These are phyloP conservation scores for Sechiopsis laciniata DNA, from an alignment of 306 rosid species.

Conservation along the genomic window DNA sequence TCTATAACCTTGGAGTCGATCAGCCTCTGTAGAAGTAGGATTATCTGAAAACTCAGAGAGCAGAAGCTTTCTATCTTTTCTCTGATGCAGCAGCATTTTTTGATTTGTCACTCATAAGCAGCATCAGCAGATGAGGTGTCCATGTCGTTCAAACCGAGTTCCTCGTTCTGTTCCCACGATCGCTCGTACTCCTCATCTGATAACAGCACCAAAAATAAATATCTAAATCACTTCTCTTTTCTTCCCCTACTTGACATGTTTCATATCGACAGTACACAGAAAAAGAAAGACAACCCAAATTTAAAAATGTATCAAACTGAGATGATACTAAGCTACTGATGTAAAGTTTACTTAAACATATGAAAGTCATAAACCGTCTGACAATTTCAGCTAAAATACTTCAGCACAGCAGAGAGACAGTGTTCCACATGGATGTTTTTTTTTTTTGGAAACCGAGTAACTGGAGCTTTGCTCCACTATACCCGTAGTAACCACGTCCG, in stretches of 20 bases:
- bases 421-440: not conserved
- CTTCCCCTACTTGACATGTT: too few species aligned
- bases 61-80: not conserved
- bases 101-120: slow-evolving; percentile 49
- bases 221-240: not conserved
- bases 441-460: too few species aligned
- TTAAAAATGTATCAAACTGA: not conserved
- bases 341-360: not conserved
- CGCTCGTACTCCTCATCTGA: slow-evolving; percentile 83
- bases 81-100: slow-evolving; percentile 15
- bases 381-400: not conserved
- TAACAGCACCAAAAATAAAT: not conserved
- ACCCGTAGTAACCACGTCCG: too few species aligned
- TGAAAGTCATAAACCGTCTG: not conserved
- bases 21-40: too few species aligned
- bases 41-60: too few species aligned
- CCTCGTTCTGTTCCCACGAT: slow-evolving; percentile 96
- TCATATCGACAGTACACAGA: too few species aligned
- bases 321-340: not conserved
- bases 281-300: not conserved
- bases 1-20: too few species aligned
- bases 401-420: not conserved
- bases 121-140: slow-evolving; percentile 83
- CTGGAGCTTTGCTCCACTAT: too few species aligned
- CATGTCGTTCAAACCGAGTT: slow-evolving; percentile 85